Evolutionary conservation across 2,329 filamentous ascomycete genomes (phyloP).

Genomic region (Aspergillus fijiensis): DNA sequence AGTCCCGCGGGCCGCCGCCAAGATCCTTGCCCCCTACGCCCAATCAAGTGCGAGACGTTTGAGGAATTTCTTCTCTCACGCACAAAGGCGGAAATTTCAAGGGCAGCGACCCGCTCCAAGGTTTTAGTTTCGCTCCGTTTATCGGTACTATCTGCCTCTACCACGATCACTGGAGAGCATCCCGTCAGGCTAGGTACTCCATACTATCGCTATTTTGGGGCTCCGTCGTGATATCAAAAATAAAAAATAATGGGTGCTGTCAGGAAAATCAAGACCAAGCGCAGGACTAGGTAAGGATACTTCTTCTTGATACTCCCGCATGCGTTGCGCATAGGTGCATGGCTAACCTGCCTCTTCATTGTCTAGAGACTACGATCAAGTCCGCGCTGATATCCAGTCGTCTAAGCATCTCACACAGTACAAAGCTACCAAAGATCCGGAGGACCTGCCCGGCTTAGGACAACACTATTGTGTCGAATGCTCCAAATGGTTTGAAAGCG

Average conservation of each 20-base stretch:
- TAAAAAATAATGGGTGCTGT: constrained; percentile 62
- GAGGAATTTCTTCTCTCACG: constrained; percentile 23
- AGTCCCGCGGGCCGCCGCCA: constrained; percentile 28
- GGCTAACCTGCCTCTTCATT: constrained; percentile 23
- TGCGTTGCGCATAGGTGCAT: neutral
- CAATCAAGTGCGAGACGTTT: constrained; percentile 31
- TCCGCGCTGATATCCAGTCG: constrained; percentile 76
- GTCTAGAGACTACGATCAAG: constrained; percentile 84
- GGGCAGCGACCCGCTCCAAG: constrained; percentile 28
- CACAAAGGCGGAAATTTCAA: constrained; percentile 31
- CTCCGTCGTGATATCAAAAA: constrained; percentile 24
- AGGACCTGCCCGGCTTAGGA: constrained; percentile 86
- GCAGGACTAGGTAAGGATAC: constrained; percentile 62
- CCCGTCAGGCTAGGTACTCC: neutral
- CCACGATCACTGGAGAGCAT: constrained; percentile 6
- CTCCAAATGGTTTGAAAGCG: constrained; percentile 92
- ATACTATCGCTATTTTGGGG: constrained; percentile 14
- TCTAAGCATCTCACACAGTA: constrained; percentile 77
- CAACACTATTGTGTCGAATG: constrained; percentile 88
- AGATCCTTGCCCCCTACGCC: constrained; percentile 17
- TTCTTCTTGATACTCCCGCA: constrained; percentile 7
- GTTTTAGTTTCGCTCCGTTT: constrained; percentile 33
- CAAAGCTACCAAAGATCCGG: constrained; percentile 73
- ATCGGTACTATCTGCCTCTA: constrained; percentile 32
- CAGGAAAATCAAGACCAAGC: constrained; percentile 69